These are phyloP conservation scores for Allomyces macrogynus DNA, from an alignment of 192 early-diverging fungal genomes.

Conservation along the genomic window DNA sequence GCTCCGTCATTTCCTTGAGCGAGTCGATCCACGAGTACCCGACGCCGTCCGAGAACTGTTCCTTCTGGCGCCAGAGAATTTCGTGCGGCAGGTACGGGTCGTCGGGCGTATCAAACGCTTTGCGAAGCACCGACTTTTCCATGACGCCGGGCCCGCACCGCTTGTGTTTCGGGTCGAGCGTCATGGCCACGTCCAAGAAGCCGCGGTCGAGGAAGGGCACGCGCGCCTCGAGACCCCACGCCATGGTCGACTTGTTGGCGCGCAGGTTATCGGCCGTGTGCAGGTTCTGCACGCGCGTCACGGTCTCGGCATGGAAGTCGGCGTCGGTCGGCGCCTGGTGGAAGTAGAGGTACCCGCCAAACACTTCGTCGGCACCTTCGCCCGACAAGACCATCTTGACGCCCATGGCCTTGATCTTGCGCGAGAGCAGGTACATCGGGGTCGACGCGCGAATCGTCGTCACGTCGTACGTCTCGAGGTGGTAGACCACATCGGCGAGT, in stretches of 20 bases:
- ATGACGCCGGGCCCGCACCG: slow-evolving; percentile 49
- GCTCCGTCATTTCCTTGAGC: slow-evolving; percentile 53
- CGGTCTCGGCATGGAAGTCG: slow-evolving; percentile 75
- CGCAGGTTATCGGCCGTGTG: slow-evolving; percentile 91
- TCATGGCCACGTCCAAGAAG: slow-evolving; percentile 87
- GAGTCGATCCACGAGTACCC: slow-evolving; percentile 96
- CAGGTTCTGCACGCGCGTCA: slow-evolving; percentile 86
- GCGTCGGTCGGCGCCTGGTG: slow-evolving; percentile 65
- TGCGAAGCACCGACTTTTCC: slow-evolving; percentile 89
- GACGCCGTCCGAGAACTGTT: slow-evolving; percentile 97
- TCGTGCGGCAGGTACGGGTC: slow-evolving; percentile 73
- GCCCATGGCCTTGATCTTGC: slow-evolving; percentile 95
- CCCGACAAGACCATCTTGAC: slow-evolving; percentile 99
- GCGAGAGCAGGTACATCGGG: slow-evolving; percentile 96
- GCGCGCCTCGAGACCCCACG: slow-evolving; percentile 96
- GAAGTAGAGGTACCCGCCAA: slow-evolving; percentile 97
- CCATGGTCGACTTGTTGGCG: slow-evolving; percentile 99
- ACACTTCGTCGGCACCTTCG: slow-evolving; percentile 91
- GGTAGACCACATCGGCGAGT: slow-evolving; percentile 82
- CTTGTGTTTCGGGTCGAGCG: slow-evolving; percentile 64
- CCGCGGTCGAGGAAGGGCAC: slow-evolving; percentile 91
- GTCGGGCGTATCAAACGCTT: slow-evolving; percentile 81
- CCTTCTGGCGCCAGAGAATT: slow-evolving; percentile 95
- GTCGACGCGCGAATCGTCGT: slow-evolving; percentile 94
- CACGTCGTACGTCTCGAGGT: slow-evolving; percentile 97